Conservation (phyloP, 2,329 filamentous ascomycete genomes). For the Pseudocercospora ulei region DNA sequence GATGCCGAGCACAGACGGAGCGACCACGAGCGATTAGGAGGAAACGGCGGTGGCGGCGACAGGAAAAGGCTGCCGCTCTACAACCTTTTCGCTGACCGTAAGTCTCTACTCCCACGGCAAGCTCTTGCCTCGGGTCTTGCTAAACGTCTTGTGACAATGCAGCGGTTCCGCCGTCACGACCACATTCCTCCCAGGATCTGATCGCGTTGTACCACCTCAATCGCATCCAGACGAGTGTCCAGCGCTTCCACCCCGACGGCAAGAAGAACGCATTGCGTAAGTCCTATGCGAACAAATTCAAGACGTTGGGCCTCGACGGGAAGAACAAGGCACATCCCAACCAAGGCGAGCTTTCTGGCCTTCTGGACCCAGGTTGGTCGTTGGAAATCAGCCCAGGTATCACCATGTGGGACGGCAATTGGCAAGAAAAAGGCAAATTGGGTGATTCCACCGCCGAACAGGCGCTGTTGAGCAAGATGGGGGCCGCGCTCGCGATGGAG, state of each 20-base stretch:
- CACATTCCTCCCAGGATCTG: constrained; percentile 50
- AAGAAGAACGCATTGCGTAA: constrained; percentile 55
- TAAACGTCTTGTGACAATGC: constrained; percentile 34
- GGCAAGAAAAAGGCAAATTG: constrained; percentile 36
- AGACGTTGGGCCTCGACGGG: constrained; percentile 42
- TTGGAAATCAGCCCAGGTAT: constrained; percentile 12
- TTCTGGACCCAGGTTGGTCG: constrained; percentile 33
- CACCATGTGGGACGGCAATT: constrained; percentile 33
- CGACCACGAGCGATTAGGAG: constrained; percentile 41
- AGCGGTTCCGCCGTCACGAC: constrained; percentile 42
- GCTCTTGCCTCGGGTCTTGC: constrained; percentile 29
- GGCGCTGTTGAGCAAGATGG: constrained; percentile 35
- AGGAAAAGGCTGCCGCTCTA: constrained; percentile 19
- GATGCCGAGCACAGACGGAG: constrained; percentile 37
- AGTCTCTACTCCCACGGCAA: constrained; percentile 26
- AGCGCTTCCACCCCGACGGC: constrained; percentile 52
- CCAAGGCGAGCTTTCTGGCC: constrained; percentile 33
- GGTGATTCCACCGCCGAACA: constrained; percentile 28
- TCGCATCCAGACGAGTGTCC: constrained; percentile 49
- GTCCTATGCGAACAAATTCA: constrained; percentile 47
- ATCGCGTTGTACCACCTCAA: constrained; percentile 51
- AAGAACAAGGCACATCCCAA: constrained; percentile 41
- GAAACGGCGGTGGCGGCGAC: constrained; percentile 11
- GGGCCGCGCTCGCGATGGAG: constrained; percentile 38
- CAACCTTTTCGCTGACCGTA: constrained; percentile 29